Evolutionary conservation across 441 rosid species (phyloP).

Genomic region (Pelargonium australe): DNA sequence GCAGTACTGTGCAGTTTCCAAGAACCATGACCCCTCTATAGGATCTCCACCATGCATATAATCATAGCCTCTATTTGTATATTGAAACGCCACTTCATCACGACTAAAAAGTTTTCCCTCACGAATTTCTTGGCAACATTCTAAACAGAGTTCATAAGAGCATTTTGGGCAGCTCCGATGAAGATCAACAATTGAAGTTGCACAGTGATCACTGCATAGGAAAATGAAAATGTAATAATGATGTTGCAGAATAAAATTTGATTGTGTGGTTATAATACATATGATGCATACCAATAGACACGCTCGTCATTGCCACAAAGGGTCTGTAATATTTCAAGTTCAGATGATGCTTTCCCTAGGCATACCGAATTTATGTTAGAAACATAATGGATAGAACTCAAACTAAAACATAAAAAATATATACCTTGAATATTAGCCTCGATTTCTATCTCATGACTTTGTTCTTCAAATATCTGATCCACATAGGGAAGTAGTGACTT

Average conservation of each 20-base stretch:
- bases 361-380: constrained; percentile 1
- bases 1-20: constrained; percentile 21
- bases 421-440: constrained; percentile 64
- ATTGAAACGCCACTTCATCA: constrained; percentile 35
- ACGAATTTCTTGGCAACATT: constrained; percentile 75
- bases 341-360: constrained; percentile 31
- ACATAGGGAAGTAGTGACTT: constrained; percentile 54
- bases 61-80: constrained; percentile 39
- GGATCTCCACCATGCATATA: constrained; percentile 80
- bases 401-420: constrained; percentile 8
- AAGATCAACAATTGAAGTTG: constrained; percentile 78
- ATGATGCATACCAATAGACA: constrained; percentile 53
- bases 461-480: constrained; percentile 43
- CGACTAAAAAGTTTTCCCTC: constrained; percentile 37
- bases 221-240: not conserved
- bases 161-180: constrained; percentile 79
- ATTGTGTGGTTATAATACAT: not conserved
- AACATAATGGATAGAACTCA: not conserved
- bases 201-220: constrained; percentile 72
- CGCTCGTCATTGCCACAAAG: constrained; percentile 61
- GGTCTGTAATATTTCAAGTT: constrained; percentile 39
- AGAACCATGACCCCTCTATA: constrained; percentile 20
- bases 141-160: constrained; percentile 68
- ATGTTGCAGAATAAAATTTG: not conserved
- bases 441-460: constrained; percentile 40